A percentile compares a stretch with the other conserved stretches of the same genome.
Conservation (phyloP, 2,329 filamentous ascomycete genomes). For the Hymenoscyphus fructigenus region DNA sequence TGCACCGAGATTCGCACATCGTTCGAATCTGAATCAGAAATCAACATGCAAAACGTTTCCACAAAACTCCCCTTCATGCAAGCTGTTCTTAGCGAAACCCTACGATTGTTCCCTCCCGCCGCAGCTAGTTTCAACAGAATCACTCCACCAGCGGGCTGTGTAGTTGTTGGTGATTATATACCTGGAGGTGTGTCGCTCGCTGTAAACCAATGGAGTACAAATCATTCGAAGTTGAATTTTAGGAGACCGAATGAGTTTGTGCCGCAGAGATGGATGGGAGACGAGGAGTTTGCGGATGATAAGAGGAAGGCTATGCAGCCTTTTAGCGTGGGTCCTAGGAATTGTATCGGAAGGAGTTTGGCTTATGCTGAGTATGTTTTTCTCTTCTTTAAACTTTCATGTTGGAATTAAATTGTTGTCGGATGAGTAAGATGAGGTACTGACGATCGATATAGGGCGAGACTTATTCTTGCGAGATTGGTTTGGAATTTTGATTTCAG, state of each 20-base stretch:
- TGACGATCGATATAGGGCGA: neutral
- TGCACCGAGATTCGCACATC: conserved; percentile 41
- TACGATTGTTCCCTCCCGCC: conserved; percentile 14
- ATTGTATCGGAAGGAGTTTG: conserved; percentile 22
- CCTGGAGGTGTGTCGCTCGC: conserved; percentile 12
- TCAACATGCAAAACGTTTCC: neutral
- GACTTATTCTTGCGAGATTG: conserved; percentile 23
- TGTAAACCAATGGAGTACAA: conserved; percentile 8
- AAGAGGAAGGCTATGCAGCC: conserved; percentile 18
- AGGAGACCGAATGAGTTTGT: conserved; percentile 31
- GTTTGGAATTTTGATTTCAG: conserved; percentile 30
- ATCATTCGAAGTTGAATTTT: conserved; percentile 13
- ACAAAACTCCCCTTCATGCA: conserved; percentile 12
- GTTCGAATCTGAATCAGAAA: conserved; percentile 31
- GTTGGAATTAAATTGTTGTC: neutral
- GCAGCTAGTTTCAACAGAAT: conserved; percentile 9
- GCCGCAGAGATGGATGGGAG: conserved; percentile 36
- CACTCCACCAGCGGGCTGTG: conserved; percentile 5
- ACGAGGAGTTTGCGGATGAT: conserved; percentile 19
- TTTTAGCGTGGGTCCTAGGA: conserved; percentile 19
- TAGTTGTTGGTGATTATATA: conserved; percentile 12
- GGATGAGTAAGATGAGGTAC: neutral
- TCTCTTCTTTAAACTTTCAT: neutral
- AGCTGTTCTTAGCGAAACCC: conserved; percentile 14
- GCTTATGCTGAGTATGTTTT: conserved; percentile 1